Percentiles rank a stretch among this genome's conserved stretches.
These are phyloP conservation scores for Sporothrix mexicana DNA, from an alignment of 2,329 filamentous ascomycete genomes.

Conservation along the genomic window DNA sequence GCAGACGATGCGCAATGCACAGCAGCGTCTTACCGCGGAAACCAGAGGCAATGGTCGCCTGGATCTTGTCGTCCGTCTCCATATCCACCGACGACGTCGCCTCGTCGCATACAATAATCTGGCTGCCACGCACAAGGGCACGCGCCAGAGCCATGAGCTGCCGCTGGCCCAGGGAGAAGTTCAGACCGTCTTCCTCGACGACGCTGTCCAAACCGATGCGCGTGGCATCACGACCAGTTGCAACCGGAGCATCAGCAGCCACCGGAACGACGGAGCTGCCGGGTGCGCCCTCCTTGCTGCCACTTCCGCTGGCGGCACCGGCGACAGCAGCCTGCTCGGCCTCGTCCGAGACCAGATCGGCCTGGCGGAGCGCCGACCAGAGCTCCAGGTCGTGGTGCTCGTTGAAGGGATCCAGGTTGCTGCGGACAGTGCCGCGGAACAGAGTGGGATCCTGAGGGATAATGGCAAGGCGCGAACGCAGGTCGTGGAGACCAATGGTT, in stretches of 20 bases:
- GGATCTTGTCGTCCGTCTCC: conserved; percentile 96
- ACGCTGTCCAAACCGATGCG: conserved; percentile 81
- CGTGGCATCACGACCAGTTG: conserved; percentile 41
- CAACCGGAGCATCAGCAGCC: background rate
- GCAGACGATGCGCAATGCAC: conserved; percentile 89
- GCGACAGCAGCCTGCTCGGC: conserved; percentile 41
- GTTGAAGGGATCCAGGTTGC: conserved; percentile 80
- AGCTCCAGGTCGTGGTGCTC: conserved; percentile 79
- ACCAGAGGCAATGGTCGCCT: conserved; percentile 80
- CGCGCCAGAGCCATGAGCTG: conserved; percentile 94
- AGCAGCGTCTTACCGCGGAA: conserved; percentile 88
- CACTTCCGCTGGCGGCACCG: background rate
- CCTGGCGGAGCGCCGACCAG: conserved; percentile 78
- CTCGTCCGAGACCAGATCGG: conserved; percentile 66
- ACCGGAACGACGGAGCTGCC: background rate
- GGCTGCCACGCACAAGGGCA: conserved; percentile 82
- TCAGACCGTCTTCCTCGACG: conserved; percentile 93
- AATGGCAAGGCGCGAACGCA: conserved; percentile 77
- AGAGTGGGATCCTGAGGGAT: conserved; percentile 86
- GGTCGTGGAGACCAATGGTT: conserved; percentile 74
- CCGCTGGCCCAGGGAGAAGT: conserved; percentile 93
- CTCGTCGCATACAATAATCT: conserved; percentile 97
- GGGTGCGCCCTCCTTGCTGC: background rate
- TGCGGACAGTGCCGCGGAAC: conserved; percentile 79
- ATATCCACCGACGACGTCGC: conserved; percentile 93